These are phyloP conservation scores for Fusarium nematophilum DNA, from an alignment of 2,329 filamentous ascomycete genomes.

Conservation along the genomic window DNA sequence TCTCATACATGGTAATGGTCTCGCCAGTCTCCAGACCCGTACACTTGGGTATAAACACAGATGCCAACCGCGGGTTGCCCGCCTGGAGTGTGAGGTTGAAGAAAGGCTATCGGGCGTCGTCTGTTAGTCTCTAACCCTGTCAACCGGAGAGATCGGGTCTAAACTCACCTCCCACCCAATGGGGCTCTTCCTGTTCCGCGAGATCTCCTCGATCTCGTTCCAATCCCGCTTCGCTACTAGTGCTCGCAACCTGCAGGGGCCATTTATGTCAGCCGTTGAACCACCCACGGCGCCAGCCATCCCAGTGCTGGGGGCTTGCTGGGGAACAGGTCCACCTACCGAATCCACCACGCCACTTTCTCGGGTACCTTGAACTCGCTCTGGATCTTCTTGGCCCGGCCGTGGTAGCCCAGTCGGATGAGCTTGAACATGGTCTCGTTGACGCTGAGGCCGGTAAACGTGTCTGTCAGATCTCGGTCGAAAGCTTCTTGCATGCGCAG, in stretches of 20 bases:
- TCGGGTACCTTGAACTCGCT: slow-evolving; percentile 94
- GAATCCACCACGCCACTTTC: slow-evolving; percentile 88
- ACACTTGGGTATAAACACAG: slow-evolving; percentile 89
- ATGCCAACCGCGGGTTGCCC: slow-evolving; percentile 88
- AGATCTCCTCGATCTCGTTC: slow-evolving; percentile 89
- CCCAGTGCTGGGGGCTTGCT: slow-evolving; percentile 19
- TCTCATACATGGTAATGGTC: slow-evolving; percentile 92
- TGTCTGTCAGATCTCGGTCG: slow-evolving; percentile 82
- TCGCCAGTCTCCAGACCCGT: slow-evolving; percentile 74
- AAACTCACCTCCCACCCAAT: slow-evolving; percentile 92
- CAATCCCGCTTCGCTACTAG: slow-evolving; percentile 91
- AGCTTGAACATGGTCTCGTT: slow-evolving; percentile 95
- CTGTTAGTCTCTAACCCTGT: slow-evolving; percentile 26
- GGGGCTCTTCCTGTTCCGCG: slow-evolving; percentile 82
- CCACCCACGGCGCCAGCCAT: neutral
- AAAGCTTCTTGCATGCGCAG: slow-evolving; percentile 88
- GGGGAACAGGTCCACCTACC: slow-evolving; percentile 55
- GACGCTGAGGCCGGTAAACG: slow-evolving; percentile 84
- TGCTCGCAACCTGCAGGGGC: slow-evolving; percentile 74
- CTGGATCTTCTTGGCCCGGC: slow-evolving; percentile 87
- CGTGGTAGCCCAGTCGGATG: slow-evolving; percentile 82
- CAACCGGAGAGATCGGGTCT: neutral
- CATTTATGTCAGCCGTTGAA: slow-evolving; percentile 33
- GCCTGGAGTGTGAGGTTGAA: slow-evolving; percentile 90
- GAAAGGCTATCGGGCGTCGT: slow-evolving; percentile 71